Evolutionary conservation across 2,329 filamentous ascomycete genomes (phyloP).

Genomic region (Colletotrichum musae): DNA sequence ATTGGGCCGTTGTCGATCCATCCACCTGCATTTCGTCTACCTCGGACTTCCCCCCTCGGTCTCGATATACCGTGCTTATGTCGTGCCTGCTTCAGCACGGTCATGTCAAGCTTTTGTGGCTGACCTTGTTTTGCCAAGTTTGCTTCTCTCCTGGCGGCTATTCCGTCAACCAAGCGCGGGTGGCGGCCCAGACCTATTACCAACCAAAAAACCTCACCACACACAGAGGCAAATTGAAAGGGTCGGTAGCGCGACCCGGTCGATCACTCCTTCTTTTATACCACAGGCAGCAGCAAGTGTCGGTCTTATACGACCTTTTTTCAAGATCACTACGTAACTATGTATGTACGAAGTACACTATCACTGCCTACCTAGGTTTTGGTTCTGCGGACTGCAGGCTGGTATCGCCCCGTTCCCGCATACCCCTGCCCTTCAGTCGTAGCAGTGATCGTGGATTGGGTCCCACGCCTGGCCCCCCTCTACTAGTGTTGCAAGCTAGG

Average conservation of each 20-base stretch:
- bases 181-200: background rate
- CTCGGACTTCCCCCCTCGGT: background rate
- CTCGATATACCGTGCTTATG: background rate
- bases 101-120: slow-evolving; percentile 36
- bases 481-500: slow-evolving; percentile 25
- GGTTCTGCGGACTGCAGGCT: background rate
- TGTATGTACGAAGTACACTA: too few relatives aligned
- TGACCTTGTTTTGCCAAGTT: slow-evolving; percentile 4
- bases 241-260: slow-evolving; percentile 5
- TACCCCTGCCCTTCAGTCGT: slow-evolving; percentile 12
- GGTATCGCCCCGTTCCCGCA: slow-evolving; percentile 18
- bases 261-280: background rate
- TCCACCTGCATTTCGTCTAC: slow-evolving; percentile 7
- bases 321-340: too few relatives aligned
- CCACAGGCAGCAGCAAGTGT: background rate
- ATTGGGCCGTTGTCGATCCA: slow-evolving; percentile 9
- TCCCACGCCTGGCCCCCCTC: slow-evolving; percentile 12
- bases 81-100: background rate
- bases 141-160: slow-evolving; percentile 14
- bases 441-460: slow-evolving; percentile 24
- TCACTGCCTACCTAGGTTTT: too few relatives aligned
- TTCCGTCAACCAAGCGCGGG: slow-evolving; percentile 17
- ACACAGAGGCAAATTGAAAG: slow-evolving; percentile 6
- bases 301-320: too few relatives aligned
- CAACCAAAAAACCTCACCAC: slow-evolving; percentile 5